Conservation (phyloP, 176 grass and related monocot species). For the Paspalum notatum region DNA sequence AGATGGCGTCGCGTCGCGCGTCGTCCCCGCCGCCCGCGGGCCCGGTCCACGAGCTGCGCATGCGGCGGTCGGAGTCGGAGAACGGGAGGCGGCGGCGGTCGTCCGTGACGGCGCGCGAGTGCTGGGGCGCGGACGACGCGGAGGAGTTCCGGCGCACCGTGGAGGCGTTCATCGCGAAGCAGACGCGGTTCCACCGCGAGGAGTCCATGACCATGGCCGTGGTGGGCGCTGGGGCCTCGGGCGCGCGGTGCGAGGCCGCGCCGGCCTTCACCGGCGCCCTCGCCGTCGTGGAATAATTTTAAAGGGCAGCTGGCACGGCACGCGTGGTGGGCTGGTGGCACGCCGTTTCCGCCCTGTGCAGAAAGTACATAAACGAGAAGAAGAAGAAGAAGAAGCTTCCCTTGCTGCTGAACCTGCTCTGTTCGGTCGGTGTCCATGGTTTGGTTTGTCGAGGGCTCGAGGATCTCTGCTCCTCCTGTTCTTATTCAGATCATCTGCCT, state of each 20-base stretch:
- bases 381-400: neutral
- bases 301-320: neutral
- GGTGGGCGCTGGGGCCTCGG: neutral
- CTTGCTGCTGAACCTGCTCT: neutral
- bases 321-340: too few species aligned
- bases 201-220: constrained; percentile 62
- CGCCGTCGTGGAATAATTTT: constrained; percentile 32
- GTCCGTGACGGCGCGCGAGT: constrained; percentile 32
- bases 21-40: constrained; percentile 11
- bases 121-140: constrained; percentile 56
- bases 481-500: neutral
- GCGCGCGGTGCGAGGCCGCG: neutral
- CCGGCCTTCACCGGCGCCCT: constrained; percentile 36
- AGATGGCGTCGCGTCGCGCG: constrained; percentile 40
- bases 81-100: constrained; percentile 47
- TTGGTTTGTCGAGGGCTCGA: neutral
- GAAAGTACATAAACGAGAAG: constrained; percentile 34
- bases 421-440: too few species aligned
- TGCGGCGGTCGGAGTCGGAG: constrained; percentile 69
- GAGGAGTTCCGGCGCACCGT: constrained; percentile 77
- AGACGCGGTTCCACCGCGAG: constrained; percentile 79
- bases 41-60: constrained; percentile 24
- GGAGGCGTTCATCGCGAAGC: constrained; percentile 90
- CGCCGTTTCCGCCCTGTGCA: neutral
- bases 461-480: neutral